Evolutionary conservation across 192 early-diverging fungal species (phyloP).

Genomic region (Coemansia brasiliensis): DNA sequence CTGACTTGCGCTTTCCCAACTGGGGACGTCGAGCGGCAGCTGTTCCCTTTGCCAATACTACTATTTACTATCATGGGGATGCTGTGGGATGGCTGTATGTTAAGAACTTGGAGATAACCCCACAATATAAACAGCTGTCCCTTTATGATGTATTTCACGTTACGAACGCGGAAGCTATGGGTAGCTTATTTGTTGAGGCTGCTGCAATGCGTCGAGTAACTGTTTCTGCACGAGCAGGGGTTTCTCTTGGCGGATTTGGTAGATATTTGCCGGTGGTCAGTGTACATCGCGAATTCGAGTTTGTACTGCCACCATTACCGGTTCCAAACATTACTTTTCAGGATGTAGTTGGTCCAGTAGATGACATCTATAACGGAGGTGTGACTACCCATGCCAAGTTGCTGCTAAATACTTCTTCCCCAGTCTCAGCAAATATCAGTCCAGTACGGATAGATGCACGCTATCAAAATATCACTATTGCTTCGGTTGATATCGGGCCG

Average conservation of each 20-base stretch:
- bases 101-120: slow-evolving; percentile 18
- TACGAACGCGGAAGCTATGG: slow-evolving; percentile 27
- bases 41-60: slow-evolving; percentile 32
- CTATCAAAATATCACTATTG: slow-evolving; percentile 23
- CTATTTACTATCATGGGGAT: slow-evolving; percentile 24
- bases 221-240: slow-evolving; percentile 8
- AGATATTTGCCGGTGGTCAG: slow-evolving; percentile 20
- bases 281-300: slow-evolving; percentile 14
- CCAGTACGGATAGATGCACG: slow-evolving; percentile 17
- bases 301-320: slow-evolving; percentile 18
- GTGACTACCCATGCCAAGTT: slow-evolving; percentile 20
- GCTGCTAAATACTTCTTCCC: slow-evolving; percentile 5
- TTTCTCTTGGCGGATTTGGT: slow-evolving; percentile 39
- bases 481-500: slow-evolving; percentile 23
- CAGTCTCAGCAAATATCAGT: slow-evolving; percentile 25
- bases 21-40: slow-evolving; percentile 7
- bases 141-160: slow-evolving; percentile 35
- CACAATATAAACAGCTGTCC: slow-evolving; percentile 5
- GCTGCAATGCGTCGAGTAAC: slow-evolving; percentile 16
- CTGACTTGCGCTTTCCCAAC: slow-evolving; percentile 21
- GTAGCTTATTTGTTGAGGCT: slow-evolving; percentile 18
- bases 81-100: slow-evolving; percentile 31
- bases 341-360: slow-evolving; percentile 20
- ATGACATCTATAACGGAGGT: slow-evolving; percentile 10
- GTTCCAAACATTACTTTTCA: slow-evolving; percentile 13